Conservation (phyloP, 768 basidiomycete species). For the Hericium coralloides region DNA sequence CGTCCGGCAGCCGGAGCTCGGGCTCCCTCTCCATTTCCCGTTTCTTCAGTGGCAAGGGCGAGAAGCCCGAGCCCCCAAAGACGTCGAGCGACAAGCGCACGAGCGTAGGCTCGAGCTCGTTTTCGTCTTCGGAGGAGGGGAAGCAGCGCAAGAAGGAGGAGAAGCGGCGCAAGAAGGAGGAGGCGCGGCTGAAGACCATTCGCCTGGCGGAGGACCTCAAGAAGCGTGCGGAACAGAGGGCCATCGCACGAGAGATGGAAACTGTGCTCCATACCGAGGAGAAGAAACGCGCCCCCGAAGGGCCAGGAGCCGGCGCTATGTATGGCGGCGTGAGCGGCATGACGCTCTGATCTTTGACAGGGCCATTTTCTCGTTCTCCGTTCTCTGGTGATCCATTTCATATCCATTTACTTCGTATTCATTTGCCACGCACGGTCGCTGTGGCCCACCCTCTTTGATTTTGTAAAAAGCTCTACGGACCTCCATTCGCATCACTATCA, state of each 20-base stretch:
- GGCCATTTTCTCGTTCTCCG: background rate
- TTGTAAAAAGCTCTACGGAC: too few species aligned
- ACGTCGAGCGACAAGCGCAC: background rate
- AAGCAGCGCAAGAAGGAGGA: conserved; percentile 24
- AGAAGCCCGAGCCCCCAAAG: background rate
- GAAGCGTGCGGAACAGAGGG: conserved; percentile 25
- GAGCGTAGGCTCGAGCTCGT: background rate
- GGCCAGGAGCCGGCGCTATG: conserved; percentile 14
- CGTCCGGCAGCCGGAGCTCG: background rate
- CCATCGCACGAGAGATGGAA: conserved; percentile 8
- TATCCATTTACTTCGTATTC: background rate
- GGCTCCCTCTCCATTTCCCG: background rate
- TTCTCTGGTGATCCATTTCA: background rate
- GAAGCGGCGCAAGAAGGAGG: conserved; percentile 35
- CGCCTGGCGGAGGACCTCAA: conserved; percentile 38
- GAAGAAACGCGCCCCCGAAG: background rate
- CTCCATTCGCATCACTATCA: too few species aligned
- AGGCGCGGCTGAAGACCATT: conserved; percentile 30
- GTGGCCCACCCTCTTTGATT: too few species aligned
- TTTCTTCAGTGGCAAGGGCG: background rate
- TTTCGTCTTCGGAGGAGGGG: background rate
- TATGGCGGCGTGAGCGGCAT: conserved; percentile 9
- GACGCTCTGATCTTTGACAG: background rate
- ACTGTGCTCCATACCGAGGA: conserved; percentile 2
- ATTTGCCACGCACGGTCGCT: too few species aligned